A percentile compares a stretch with the other conserved stretches of the same genome.
These are phyloP conservation scores for Fomitopsis betulina DNA, from an alignment of 1,284 basidiomycete genomes.

Conservation along the genomic window DNA sequence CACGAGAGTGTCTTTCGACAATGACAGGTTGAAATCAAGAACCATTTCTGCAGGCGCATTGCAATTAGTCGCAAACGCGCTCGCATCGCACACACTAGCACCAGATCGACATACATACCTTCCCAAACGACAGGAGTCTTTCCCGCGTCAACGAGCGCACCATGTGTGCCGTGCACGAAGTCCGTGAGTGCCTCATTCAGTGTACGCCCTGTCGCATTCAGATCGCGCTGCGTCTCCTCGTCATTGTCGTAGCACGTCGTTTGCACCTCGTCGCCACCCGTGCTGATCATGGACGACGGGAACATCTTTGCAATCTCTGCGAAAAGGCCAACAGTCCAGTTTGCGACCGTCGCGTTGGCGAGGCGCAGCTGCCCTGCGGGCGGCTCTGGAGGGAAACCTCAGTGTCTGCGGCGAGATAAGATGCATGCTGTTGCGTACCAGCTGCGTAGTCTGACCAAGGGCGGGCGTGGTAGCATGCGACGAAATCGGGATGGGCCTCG, in stretches of 20 bases:
- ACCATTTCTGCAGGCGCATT: slow-evolving; percentile 50
- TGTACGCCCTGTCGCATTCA: slow-evolving; percentile 45
- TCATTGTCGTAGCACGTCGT: slow-evolving; percentile 64
- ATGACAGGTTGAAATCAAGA: slow-evolving; percentile 54
- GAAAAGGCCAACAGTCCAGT: slow-evolving; percentile 46
- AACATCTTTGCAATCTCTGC: slow-evolving; percentile 39
- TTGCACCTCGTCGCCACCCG: slow-evolving; percentile 85
- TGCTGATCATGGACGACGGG: slow-evolving; percentile 62
- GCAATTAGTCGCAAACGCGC: not conserved
- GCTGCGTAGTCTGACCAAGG: slow-evolving; percentile 66
- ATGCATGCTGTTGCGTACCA: not conserved
- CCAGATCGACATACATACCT: not conserved
- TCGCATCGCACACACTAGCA: too few species aligned
- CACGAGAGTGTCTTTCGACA: slow-evolving; percentile 67
- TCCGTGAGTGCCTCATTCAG: slow-evolving; percentile 61
- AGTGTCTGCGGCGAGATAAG: not conserved
- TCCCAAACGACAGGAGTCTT: slow-evolving; percentile 74
- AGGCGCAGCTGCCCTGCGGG: slow-evolving; percentile 83
- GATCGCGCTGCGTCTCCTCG: slow-evolving; percentile 46
- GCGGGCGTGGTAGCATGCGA: slow-evolving; percentile 63
- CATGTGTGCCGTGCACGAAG: slow-evolving; percentile 57
- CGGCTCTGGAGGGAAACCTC: slow-evolving; percentile 43
- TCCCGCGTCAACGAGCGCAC: slow-evolving; percentile 34
- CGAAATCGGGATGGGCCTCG: slow-evolving; percentile 61
- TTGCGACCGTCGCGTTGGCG: slow-evolving; percentile 37